A percentile compares a stretch with the other conserved stretches of the same genome.
phyloP scores from a whole-genome alignment of 2,329 filamentous ascomycete genomes.

The Fonsecaea pugnacius region DNA sequence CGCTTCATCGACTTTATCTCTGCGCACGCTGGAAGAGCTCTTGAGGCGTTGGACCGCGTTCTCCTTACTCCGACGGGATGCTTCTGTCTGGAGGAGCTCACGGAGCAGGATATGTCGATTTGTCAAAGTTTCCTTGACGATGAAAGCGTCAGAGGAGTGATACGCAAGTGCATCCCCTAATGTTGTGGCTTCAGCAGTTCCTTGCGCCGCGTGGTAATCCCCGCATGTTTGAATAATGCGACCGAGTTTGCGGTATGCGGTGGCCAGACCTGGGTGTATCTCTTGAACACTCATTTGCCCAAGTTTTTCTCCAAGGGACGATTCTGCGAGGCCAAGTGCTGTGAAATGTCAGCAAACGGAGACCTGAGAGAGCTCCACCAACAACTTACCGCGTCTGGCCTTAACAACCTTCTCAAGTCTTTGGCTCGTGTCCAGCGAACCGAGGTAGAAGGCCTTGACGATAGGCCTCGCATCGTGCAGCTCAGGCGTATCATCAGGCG shows the following conservation, averaged over 20 bases:
- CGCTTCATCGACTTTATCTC: constrained; percentile 98
- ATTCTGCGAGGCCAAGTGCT: constrained; percentile 90
- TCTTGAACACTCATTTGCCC: constrained; percentile 87
- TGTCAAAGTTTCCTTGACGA: constrained; percentile 96
- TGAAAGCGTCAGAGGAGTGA: constrained; percentile 92
- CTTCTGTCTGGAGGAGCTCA: constrained; percentile 89
- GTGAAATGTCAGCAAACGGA: constrained; percentile 23
- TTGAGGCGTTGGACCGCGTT: constrained; percentile 88
- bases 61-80: constrained; percentile 78
- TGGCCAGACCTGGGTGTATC: constrained; percentile 81
- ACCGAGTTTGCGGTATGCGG: constrained; percentile 92
- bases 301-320: constrained; percentile 90
- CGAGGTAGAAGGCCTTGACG: constrained; percentile 94
- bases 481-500: constrained; percentile 95
- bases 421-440: constrained; percentile 94
- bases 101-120: constrained; percentile 96
- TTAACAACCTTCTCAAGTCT: constrained; percentile 96
- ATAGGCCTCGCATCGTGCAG: constrained; percentile 84
- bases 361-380: neutral
- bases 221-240: constrained; percentile 91
- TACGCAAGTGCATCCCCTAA: constrained; percentile 92
- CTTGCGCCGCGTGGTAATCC: constrained; percentile 94
- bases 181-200: constrained; percentile 93
- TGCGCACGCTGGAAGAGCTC: constrained; percentile 79
- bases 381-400: constrained; percentile 74